Evolutionary conservation across 106 monocot genomes (phyloP).

Genomic region (Vanilla planifolia): DNA sequence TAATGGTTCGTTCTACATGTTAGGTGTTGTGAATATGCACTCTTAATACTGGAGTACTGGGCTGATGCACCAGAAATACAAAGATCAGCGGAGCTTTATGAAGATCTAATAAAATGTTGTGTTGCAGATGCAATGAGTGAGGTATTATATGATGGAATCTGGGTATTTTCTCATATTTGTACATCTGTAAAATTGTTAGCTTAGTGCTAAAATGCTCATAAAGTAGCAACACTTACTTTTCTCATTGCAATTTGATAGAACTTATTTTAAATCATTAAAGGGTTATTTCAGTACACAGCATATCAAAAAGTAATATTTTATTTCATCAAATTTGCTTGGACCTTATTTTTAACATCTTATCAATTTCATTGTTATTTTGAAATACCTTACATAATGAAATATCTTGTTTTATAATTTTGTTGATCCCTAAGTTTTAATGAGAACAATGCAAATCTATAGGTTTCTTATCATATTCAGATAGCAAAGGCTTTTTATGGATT

Average conservation of each 20-base stretch:
- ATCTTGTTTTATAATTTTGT: too few relatives aligned
- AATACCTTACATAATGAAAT: too few relatives aligned
- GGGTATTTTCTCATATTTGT: not conserved
- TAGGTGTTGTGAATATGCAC: constrained; percentile 99
- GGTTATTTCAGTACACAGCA: too few relatives aligned
- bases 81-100: constrained; percentile 86
- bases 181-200: not conserved
- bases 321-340: too few relatives aligned
- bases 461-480: too few relatives aligned
- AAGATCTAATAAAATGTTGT: constrained; percentile 95
- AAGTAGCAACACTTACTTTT: too few relatives aligned
- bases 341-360: not conserved
- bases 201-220: not conserved
- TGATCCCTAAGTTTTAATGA: too few relatives aligned
- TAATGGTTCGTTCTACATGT: not conserved
- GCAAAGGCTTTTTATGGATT: too few relatives aligned
- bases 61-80: constrained; percentile 99
- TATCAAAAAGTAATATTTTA: too few relatives aligned
- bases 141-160: constrained; percentile 28
- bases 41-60: constrained; percentile 94
- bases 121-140: constrained; percentile 99
- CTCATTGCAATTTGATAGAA: too few relatives aligned
- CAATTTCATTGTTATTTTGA: not conserved
- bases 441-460: too few relatives aligned
- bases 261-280: too few relatives aligned